Percentiles rank a stretch among this genome's conserved stretches.
phyloP scores from a whole-genome alignment of 106 monocot genomes.

The Allium cepa region DNA sequence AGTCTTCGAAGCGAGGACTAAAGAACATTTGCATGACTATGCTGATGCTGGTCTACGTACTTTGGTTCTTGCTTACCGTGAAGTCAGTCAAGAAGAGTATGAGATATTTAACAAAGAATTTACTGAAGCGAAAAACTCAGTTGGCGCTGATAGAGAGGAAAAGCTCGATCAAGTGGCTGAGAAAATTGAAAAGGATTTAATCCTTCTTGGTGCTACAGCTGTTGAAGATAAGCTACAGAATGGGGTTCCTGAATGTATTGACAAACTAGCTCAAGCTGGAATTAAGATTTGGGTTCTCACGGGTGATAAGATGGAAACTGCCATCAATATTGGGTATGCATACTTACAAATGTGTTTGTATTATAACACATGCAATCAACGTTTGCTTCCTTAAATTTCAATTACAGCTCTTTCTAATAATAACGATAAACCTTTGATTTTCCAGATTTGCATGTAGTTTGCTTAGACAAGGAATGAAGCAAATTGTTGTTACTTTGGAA shows the following conservation, averaged over 20 bases:
- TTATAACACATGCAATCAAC: neutral
- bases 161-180: constrained; percentile 78
- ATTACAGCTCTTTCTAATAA: neutral
- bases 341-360: neutral
- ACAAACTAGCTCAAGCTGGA: constrained; percentile 92
- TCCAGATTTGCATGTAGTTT: constrained; percentile 88
- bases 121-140: constrained; percentile 66
- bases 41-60: constrained; percentile 96
- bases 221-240: constrained; percentile 96
- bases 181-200: constrained; percentile 67
- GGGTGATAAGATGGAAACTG: constrained; percentile 98
- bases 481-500: constrained; percentile 84
- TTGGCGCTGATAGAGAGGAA: constrained; percentile 80
- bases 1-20: constrained; percentile 59
- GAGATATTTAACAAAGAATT: constrained; percentile 48
- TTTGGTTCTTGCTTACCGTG: constrained; percentile 86
- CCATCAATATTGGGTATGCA: constrained; percentile 93
- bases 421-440: neutral
- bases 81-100: constrained; percentile 69
- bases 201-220: constrained; percentile 93
- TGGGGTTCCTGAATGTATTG: constrained; percentile 98
- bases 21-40: constrained; percentile 71
- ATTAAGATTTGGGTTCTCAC: constrained; percentile 98
- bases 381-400: neutral
- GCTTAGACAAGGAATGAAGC: constrained; percentile 90